Evolutionary conservation across 371 early-diverging fungal genomes (phyloP), one percentile per base, ranked within the genome.

Genomic region (Nematocida minor): DNA sequence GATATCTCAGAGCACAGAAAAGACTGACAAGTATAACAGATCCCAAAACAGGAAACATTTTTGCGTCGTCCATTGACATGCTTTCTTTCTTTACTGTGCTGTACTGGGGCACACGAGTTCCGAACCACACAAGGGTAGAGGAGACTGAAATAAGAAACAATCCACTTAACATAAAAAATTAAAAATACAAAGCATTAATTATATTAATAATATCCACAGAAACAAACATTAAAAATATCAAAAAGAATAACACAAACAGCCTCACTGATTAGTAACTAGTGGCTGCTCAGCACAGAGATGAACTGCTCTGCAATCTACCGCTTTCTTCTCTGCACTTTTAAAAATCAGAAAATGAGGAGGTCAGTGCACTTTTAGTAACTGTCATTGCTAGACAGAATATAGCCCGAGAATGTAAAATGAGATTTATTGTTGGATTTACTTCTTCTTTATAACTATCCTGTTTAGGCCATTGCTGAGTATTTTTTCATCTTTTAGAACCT

Each of bases 121-220:
- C 69, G 18, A 48, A 18, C 47, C 38, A 60, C 11, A 69, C 22
- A 36, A 69, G 69, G 4, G 42, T 31, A 40, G 69, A 69, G 27
- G 69, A 69, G 42, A 69, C 69, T n/a, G 69, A 57, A 55, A 69
- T 46, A 57, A 69, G 69, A 69, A 69, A 69, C 4, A 69, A 41
- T 46, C 69, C 69, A 47, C 69, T 69, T n/a, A 60, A 60, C 69
- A 69, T 69, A 31, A 57, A 69, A 60, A 69, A 69, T 57, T 57
- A 57, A 57, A 57, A 57, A 57, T 36, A 57, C 18, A 57, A 57
- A 16, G 38, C 27, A 69, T 60, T 46, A 38, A 67, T 31, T 66
- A 57, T 14, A 7, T 16, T 20, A 1, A 46, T 16, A 46, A 46
- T 46, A 46, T 46, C 20, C 46, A 14, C 20, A n/a, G 20, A 46